phyloP scores from a whole-genome alignment of 106 monocot species.

The Apostasia shenzhenica region DNA sequence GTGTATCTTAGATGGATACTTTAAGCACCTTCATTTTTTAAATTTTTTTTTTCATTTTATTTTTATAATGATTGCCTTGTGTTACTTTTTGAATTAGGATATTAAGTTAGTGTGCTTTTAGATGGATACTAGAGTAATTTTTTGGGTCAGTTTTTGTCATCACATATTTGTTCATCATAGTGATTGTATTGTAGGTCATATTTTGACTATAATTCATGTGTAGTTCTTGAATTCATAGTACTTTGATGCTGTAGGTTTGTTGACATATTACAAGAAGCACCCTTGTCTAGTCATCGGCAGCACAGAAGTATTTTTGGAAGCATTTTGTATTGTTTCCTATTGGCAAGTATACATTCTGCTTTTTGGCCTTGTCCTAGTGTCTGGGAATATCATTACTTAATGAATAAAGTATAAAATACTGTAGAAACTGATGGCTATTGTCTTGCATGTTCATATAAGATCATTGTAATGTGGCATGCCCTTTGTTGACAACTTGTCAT shows the following conservation, averaged over 20 bases:
- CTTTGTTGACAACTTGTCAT: not conserved
- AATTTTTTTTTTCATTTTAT: too few species aligned
- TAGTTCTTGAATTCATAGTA: not conserved
- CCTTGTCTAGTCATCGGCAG: slow-evolving; percentile 65
- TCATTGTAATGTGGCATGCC: not conserved
- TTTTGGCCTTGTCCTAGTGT: not conserved
- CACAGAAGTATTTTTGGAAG: slow-evolving; percentile 63
- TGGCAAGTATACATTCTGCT: slow-evolving; percentile 56
- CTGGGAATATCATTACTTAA: too few species aligned
- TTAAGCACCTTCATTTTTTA: too few species aligned
- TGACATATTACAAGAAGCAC: slow-evolving; percentile 78
- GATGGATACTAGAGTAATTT: too few species aligned
- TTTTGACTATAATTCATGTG: not conserved
- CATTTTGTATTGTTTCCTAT: slow-evolving; percentile 69
- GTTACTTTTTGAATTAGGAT: too few species aligned
- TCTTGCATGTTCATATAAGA: not conserved
- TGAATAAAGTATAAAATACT: too few species aligned
- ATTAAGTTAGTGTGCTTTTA: too few species aligned
- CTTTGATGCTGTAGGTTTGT: slow-evolving; percentile 54
- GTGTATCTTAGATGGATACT: too few species aligned
- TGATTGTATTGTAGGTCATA: not conserved
- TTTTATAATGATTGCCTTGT: too few species aligned
- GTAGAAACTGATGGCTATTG: too few species aligned
- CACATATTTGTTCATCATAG: not conserved
- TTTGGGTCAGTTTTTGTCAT: not conserved